Evolutionary conservation across 352 stramenopile genomes (phyloP), one percentile per base, ranked within the genome.

Genomic region (Pseudoperonospora humuli): DNA sequence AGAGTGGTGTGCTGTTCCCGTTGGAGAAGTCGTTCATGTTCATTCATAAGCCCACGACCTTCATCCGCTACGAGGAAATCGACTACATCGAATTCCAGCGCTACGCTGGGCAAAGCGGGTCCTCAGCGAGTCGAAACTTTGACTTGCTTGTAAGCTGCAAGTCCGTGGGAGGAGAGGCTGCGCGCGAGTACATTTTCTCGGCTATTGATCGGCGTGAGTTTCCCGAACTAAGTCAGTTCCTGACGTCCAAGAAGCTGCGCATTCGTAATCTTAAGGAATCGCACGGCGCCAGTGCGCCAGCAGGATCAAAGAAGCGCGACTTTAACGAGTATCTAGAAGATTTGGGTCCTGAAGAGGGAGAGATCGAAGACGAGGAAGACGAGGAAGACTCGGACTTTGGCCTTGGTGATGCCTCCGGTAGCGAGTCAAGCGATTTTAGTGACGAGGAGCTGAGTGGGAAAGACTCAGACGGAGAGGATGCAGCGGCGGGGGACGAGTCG

Each of bases 11-110:
- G 45, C 73, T 99, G 9, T 99, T 98, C 64, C 95, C 95, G 23
- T 68, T 99, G 10, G 94, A 99, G 53, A 98, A 96, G 70, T 97
- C 94, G 57, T 98, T 99, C 68, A 97, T 99, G 73, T 99, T 99
- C 61, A 98, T 99, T 59, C 95, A 99, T 80, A 98, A 99, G 67
- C 96, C 96, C 17, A 97, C 96, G 44, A 92, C 97, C 17, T 87
- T 98, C 50, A 98, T 99, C 67, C 86, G 90, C 45, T 99, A 98
- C 71, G 96, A 98, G 54, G 96, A 99, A 70, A 93, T 99, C 37
- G 89, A 98, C 58, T 96, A 86, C 57, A 93, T 99, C 19, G 93
- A 98, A 66, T 99, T 98, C 63, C 92, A 98, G 68, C 82, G 95
- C 7, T 98, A 98, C 60, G 88, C 90, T 1, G 92, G 92, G 4